Evolutionary conservation across 352 stramenopile genomes (phyloP).

Genomic region (Saprolegnia diclina): DNA sequence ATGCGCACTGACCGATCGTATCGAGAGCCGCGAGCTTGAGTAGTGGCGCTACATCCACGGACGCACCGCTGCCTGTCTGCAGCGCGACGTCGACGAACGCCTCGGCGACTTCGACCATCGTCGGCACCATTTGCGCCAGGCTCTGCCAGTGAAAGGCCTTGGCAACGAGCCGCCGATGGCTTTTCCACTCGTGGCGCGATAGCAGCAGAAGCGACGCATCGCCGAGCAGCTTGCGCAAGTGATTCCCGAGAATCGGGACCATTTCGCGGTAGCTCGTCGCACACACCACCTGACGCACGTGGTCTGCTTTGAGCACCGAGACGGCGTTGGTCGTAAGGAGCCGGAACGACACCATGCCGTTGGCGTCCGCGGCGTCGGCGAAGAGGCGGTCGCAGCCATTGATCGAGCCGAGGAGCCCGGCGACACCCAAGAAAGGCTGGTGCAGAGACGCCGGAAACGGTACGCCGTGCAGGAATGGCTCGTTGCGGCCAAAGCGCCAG

Average conservation of each 20-base stretch:
- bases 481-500: neutral
- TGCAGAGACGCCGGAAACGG: neutral
- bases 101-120: neutral
- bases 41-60: neutral
- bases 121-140: neutral
- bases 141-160: constrained; percentile 17
- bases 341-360: constrained; percentile 14
- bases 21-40: constrained; percentile 10
- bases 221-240: neutral
- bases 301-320: neutral
- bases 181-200: neutral
- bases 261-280: neutral
- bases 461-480: constrained; percentile 3
- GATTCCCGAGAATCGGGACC: neutral
- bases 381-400: neutral
- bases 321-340: neutral
- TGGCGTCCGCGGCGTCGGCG: constrained; percentile 9
- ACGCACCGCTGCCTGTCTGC: neutral
- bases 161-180: constrained; percentile 10
- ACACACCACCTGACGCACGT: neutral
- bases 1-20: neutral
- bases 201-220: neutral
- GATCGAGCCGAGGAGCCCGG: neutral
- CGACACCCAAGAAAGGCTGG: neutral
- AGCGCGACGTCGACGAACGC: neutral